Evolutionary conservation across 192 early-diverging fungal genomes (phyloP).

Genomic region (Dissophora ornata): DNA sequence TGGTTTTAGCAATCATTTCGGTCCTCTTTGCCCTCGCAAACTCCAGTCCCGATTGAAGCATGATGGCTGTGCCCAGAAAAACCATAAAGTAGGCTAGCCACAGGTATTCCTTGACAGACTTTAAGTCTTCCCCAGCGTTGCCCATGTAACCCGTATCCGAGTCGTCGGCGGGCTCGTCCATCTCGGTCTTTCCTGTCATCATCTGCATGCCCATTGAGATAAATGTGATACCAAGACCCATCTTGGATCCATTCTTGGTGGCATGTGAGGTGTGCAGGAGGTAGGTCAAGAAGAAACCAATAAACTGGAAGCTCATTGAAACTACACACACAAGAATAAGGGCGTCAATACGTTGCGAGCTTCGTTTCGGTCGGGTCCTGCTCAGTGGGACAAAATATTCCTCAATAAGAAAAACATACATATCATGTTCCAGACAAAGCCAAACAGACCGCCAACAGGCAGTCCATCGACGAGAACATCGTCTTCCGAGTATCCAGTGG

Average conservation of each 20-base stretch:
- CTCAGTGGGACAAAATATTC: too few species aligned
- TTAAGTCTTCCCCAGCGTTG: conserved; percentile 8
- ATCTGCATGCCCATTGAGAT: conserved; percentile 83
- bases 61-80: conserved; percentile 78
- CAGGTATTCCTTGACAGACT: conserved; percentile 33
- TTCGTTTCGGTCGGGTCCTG: background rate
- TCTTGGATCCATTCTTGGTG: conserved; percentile 81
- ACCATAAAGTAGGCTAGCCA: conserved; percentile 71
- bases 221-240: conserved; percentile 85
- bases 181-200: conserved; percentile 59
- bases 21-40: conserved; percentile 77
- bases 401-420: conserved; percentile 54
- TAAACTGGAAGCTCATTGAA: conserved; percentile 82
- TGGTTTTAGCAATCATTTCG: conserved; percentile 70
- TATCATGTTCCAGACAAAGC: conserved; percentile 85
- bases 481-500: conserved; percentile 78
- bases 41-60: conserved; percentile 77
- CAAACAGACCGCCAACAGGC: conserved; percentile 82
- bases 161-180: conserved; percentile 41
- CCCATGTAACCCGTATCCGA: conserved; percentile 46
- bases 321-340: conserved; percentile 48
- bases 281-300: conserved; percentile 92
- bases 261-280: conserved; percentile 91
- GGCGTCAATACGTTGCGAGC: background rate
- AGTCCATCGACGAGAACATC: conserved; percentile 91